Evolutionary conservation across 164 flowering plant species (phyloP).

Genomic region (Brasenia schreberi): DNA sequence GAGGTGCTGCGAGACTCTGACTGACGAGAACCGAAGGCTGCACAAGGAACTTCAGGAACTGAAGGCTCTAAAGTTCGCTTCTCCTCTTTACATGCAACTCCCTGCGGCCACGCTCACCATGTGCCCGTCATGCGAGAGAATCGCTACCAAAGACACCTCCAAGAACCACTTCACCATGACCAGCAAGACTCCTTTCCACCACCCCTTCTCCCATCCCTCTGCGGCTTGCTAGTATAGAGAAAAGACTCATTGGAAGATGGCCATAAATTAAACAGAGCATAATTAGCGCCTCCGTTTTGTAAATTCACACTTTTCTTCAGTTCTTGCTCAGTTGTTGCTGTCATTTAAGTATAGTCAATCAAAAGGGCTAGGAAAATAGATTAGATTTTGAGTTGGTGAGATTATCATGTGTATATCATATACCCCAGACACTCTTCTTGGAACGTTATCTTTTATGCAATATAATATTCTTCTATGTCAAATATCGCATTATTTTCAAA

Average conservation of each 20-base stretch:
- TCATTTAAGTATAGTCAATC: background rate
- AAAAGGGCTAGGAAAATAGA: background rate
- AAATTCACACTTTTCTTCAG: background rate
- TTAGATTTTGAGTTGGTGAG: background rate
- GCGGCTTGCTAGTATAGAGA: background rate
- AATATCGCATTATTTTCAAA: no score
- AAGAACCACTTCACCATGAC: background rate
- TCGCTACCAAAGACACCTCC: conserved; percentile 4
- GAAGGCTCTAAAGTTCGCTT: conserved; percentile 53
- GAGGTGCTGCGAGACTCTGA: conserved; percentile 69
- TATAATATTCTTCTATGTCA: background rate
- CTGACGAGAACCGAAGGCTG: conserved; percentile 67
- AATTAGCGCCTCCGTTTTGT: background rate
- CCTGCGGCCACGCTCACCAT: conserved; percentile 43
- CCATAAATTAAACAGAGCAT: background rate
- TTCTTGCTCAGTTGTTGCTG: background rate
- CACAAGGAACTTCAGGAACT: conserved; percentile 75
- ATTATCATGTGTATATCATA: background rate
- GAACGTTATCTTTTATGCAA: background rate
- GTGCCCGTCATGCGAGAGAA: conserved; percentile 54
- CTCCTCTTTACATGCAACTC: conserved; percentile 43
- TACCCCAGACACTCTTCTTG: background rate
- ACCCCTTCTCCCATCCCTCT: background rate
- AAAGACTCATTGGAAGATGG: background rate
- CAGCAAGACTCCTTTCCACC: background rate